Conservation (phyloP, 306 rosid genomes). For the Abrus precatorius region DNA sequence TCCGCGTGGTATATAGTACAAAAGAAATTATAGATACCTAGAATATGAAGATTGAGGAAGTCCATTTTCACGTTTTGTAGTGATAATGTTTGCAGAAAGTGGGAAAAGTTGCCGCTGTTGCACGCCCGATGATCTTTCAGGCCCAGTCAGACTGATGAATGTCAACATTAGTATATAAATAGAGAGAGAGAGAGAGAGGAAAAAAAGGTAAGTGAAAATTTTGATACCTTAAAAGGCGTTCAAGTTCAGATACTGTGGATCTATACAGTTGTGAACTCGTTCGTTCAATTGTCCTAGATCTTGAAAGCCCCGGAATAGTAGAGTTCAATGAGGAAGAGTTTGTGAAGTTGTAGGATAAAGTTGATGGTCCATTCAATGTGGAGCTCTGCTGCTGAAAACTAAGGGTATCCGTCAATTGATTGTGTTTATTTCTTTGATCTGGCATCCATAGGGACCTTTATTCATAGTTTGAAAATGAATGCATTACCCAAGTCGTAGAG, state of each 20-base stretch:
- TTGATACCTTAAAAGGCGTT: neutral
- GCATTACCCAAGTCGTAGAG: neutral
- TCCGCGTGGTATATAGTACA: neutral
- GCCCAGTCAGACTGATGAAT: neutral
- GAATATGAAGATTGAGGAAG: neutral
- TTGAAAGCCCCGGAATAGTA: neutral
- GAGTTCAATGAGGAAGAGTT: neutral
- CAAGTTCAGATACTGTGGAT: neutral
- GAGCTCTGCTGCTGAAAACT: neutral
- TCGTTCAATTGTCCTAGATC: neutral
- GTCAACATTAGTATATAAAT: neutral
- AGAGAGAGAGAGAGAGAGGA: neutral
- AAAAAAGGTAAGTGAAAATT: neutral
- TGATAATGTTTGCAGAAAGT: neutral
- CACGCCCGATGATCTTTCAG: neutral
- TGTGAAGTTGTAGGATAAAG: neutral
- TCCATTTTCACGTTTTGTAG: neutral
- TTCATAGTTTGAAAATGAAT: neutral
- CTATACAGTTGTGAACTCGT: neutral
- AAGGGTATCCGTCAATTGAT: neutral
- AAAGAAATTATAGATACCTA: conserved; percentile 12
- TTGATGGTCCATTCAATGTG: neutral
- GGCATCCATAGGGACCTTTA: neutral
- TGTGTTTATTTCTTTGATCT: neutral
- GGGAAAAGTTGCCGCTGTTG: neutral